These are phyloP conservation scores for Talaromyces verruculosus DNA, from an alignment of 2,329 filamentous ascomycete genomes.

Conservation along the genomic window DNA sequence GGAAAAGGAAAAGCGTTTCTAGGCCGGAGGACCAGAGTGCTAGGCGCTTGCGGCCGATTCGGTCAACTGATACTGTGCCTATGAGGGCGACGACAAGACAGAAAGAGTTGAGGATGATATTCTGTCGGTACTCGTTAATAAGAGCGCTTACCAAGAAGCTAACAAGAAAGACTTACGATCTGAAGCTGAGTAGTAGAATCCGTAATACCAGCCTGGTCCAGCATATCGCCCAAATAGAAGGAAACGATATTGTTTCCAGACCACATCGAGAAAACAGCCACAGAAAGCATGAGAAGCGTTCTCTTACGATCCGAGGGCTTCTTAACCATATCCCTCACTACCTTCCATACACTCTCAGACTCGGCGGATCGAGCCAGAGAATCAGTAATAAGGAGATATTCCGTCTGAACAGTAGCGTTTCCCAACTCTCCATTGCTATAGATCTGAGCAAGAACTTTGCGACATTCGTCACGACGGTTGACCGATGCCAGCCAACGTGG, in stretches of 20 bases:
- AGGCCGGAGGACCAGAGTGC: not conserved
- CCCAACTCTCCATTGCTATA: not conserved
- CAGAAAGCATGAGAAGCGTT: not conserved
- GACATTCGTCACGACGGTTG: not conserved
- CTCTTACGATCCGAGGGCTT: not conserved
- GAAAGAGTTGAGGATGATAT: not conserved
- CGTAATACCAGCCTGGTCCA: not conserved
- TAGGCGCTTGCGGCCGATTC: not conserved
- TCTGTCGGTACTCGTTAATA: not conserved
- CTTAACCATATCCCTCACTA: not conserved
- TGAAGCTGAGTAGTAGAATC: not conserved
- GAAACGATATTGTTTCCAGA: not conserved
- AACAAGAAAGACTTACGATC: not conserved
- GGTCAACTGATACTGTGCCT: not conserved
- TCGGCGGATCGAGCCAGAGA: not conserved
- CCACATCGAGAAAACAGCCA: not conserved
- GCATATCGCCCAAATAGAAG: conserved; percentile 2
- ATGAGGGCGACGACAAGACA: not conserved
- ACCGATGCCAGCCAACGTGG: conserved; percentile 3
- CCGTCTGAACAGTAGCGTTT: not conserved
- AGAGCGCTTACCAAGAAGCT: not conserved
- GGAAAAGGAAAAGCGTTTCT: not conserved
- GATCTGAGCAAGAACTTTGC: not conserved
- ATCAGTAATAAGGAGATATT: not conserved
- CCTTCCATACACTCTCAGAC: not conserved